Evolutionary conservation across 2,329 filamentous ascomycete genomes (phyloP).

Genomic region (Cordyceps cateniannulata): DNA sequence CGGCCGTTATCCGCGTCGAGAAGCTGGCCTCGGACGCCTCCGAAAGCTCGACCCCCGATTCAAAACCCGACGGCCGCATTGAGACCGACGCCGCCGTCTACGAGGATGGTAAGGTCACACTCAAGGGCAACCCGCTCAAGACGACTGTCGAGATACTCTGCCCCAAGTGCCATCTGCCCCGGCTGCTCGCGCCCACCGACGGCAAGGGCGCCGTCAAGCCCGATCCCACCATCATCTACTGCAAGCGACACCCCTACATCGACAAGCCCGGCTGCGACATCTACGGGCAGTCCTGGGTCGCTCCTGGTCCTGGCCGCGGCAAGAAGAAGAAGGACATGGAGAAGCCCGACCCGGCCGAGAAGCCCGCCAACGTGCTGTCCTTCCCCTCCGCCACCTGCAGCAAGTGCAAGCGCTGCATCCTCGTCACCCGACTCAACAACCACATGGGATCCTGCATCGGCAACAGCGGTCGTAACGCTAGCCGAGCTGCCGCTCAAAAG

Average conservation of each 20-base stretch:
- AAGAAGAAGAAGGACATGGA: slow-evolving; percentile 76
- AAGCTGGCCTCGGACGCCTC: slow-evolving; percentile 52
- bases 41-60: slow-evolving; percentile 46
- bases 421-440: slow-evolving; percentile 59
- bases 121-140: slow-evolving; percentile 67
- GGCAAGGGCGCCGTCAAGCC: slow-evolving; percentile 60
- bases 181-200: slow-evolving; percentile 65
- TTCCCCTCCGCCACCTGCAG: slow-evolving; percentile 61
- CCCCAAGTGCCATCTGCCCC: slow-evolving; percentile 66
- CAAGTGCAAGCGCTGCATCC: slow-evolving; percentile 60
- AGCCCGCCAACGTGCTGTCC: slow-evolving; percentile 55
- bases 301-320: slow-evolving; percentile 61
- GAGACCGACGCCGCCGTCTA: slow-evolving; percentile 65
- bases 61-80: slow-evolving; percentile 48
- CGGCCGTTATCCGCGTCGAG: slow-evolving; percentile 58
- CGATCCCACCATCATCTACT: slow-evolving; percentile 65
- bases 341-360: slow-evolving; percentile 49
- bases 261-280: slow-evolving; percentile 72
- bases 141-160: slow-evolving; percentile 67
- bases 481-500: slow-evolving; percentile 55
- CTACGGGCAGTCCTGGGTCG: slow-evolving; percentile 75
- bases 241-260: slow-evolving; percentile 72
- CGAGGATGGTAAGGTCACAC: slow-evolving; percentile 59
- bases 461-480: slow-evolving; percentile 57
- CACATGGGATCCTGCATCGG: slow-evolving; percentile 64